These are phyloP conservation scores for Odontarrhena argentea DNA, from an alignment of 345 rosid species.

Conservation along the genomic window DNA sequence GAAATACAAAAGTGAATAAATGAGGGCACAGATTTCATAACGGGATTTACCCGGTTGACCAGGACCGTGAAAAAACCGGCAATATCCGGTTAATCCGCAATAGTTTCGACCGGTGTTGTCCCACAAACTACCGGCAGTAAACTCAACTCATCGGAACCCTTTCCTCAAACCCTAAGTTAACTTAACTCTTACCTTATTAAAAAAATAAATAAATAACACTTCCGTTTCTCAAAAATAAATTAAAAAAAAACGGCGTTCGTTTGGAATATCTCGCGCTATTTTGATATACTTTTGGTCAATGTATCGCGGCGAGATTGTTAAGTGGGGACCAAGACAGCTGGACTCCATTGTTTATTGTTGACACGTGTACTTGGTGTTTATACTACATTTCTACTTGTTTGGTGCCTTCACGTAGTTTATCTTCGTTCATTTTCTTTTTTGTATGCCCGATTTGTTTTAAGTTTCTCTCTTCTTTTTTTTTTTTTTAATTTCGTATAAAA, in stretches of 20 bases:
- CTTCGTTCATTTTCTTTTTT: slow-evolving; percentile 29
- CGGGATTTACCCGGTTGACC: slow-evolving; percentile 40
- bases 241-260: slow-evolving; percentile 44
- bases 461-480: background rate
- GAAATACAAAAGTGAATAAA: slow-evolving; percentile 23
- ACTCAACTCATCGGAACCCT: slow-evolving; percentile 8
- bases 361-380: slow-evolving; percentile 56
- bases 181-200: background rate
- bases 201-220: background rate
- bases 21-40: slow-evolving; percentile 38
- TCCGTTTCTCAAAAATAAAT: slow-evolving; percentile 39
- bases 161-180: slow-evolving; percentile 36
- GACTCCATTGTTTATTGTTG: slow-evolving; percentile 41
- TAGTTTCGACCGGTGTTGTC: slow-evolving; percentile 53
- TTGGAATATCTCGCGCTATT: slow-evolving; percentile 28
- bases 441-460: slow-evolving; percentile 28
- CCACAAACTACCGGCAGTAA: slow-evolving; percentile 50
- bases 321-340: slow-evolving; percentile 51
- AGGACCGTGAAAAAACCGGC: slow-evolving; percentile 38
- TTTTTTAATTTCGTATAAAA: too few species aligned
- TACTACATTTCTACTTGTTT: slow-evolving; percentile 42
- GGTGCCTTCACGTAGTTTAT: slow-evolving; percentile 55
- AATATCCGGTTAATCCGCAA: slow-evolving; percentile 51
- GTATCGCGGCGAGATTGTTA: background rate
- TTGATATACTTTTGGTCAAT: slow-evolving; percentile 30